Evolutionary conservation across 345 rosid genomes (phyloP).

Genomic region (Aquilaria yunnanensis): DNA sequence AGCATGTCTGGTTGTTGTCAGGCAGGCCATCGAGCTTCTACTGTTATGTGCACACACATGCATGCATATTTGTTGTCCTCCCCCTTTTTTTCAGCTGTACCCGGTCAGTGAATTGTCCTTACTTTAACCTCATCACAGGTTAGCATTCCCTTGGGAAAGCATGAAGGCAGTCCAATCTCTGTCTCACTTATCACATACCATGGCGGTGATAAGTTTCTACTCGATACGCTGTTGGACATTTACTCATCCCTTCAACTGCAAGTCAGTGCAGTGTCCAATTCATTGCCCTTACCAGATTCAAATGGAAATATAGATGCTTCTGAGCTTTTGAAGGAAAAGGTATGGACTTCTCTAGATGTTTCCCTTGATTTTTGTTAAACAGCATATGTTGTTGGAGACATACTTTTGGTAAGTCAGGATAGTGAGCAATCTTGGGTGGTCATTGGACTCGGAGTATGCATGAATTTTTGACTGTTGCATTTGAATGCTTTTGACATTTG

Average conservation of each 20-base stretch:
- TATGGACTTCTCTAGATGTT: conserved; percentile 15
- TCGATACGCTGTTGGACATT: conserved; percentile 76
- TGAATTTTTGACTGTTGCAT: background rate
- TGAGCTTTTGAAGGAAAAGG: conserved; percentile 88
- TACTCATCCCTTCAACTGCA: conserved; percentile 76
- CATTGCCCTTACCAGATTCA: conserved; percentile 39
- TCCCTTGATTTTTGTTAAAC: no score
- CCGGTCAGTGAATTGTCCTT: conserved; percentile 6
- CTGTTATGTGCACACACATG: no score
- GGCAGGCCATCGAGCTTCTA: conserved; percentile 25
- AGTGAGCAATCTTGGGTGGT: background rate
- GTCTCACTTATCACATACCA: conserved; percentile 71
- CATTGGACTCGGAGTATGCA: background rate
- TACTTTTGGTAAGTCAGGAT: background rate
- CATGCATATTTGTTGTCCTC: no score
- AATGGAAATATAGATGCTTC: conserved; percentile 61
- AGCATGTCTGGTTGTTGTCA: conserved; percentile 97
- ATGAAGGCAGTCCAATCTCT: conserved; percentile 62
- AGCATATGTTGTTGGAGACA: background rate
- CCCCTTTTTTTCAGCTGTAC: no score
- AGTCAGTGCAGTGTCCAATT: conserved; percentile 47
- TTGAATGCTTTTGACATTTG: no score
- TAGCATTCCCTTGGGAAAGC: conserved; percentile 68
- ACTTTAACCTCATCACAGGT: conserved; percentile 40
- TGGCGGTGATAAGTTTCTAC: conserved; percentile 91